phyloP scores from a whole-genome alignment of 495 filamentous ascomycete genomes.

The Cudoniella acicularis region DNA sequence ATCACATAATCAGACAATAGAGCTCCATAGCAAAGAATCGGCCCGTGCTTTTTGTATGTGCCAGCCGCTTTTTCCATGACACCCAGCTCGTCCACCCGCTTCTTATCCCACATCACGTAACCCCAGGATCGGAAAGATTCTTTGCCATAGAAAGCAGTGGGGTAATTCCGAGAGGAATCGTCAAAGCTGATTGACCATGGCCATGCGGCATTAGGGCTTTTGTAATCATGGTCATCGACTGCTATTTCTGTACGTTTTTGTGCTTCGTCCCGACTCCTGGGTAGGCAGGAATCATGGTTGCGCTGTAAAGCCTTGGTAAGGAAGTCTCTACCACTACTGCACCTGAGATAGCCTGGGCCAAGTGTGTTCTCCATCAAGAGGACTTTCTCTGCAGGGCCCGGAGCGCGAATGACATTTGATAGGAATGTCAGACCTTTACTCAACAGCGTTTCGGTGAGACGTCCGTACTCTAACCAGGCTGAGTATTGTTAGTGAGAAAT shows the following conservation, averaged over 20 bases:
- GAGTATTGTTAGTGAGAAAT: neutral
- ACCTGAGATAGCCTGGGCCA: neutral
- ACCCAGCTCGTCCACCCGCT: neutral
- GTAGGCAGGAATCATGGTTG: neutral
- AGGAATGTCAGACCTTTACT: no score
- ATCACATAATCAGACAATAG: no score
- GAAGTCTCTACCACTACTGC: neutral
- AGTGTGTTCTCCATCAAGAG: neutral
- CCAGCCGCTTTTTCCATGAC: neutral
- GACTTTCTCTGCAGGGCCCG: neutral
- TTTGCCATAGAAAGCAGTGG: neutral
- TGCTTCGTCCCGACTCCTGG: neutral
- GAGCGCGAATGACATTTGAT: no score
- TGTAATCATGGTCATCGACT: neutral
- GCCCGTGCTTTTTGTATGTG: no score
- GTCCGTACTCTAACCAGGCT: no score
- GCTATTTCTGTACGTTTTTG: neutral
- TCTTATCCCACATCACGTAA: neutral
- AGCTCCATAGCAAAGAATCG: no score
- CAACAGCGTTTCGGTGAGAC: no score
- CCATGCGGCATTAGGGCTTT: slow-evolving; percentile 10
- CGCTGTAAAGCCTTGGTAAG: neutral
- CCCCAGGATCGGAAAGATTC: neutral
- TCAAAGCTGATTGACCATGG: neutral
- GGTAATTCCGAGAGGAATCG: neutral